Evolutionary conservation across 164 flowering plant genomes (phyloP).

Genomic region (Annona cherimola): DNA sequence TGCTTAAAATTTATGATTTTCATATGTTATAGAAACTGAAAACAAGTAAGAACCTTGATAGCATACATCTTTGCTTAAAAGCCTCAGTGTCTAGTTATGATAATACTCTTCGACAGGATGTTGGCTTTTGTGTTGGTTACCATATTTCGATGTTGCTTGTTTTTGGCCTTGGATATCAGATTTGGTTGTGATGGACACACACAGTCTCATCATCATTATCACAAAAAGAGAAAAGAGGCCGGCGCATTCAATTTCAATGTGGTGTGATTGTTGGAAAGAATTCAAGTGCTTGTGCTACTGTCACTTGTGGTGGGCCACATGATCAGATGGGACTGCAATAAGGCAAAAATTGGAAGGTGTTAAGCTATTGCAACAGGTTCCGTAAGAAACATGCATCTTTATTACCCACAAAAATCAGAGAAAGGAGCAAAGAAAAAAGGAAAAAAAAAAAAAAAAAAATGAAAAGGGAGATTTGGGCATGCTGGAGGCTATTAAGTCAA

Average conservation of each 20-base stretch:
- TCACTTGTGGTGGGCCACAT: background rate
- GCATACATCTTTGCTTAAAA: too few relatives aligned
- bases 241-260: background rate
- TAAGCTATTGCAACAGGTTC: background rate
- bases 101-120: too few relatives aligned
- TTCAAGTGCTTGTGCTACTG: background rate
- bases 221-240: background rate
- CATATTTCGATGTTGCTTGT: too few relatives aligned
- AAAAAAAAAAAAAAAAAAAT: slow-evolving; percentile 4
- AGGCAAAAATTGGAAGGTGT: background rate
- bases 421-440: slow-evolving; percentile 8
- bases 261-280: background rate
- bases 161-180: too few relatives aligned
- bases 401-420: slow-evolving; percentile 9
- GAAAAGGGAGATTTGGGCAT: slow-evolving; percentile 10
- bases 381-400: slow-evolving; percentile 1
- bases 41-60: too few relatives aligned
- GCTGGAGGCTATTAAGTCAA: slow-evolving; percentile 29
- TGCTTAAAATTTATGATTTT: too few relatives aligned
- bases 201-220: too few relatives aligned
- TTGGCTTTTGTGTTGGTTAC: too few relatives aligned
- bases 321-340: background rate
- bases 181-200: too few relatives aligned
- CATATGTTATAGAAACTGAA: too few relatives aligned
- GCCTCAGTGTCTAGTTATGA: too few relatives aligned